These are phyloP conservation scores for Cryptomeria japonica DNA, from an alignment of 75 land plant genomes.

Conservation along the genomic window DNA sequence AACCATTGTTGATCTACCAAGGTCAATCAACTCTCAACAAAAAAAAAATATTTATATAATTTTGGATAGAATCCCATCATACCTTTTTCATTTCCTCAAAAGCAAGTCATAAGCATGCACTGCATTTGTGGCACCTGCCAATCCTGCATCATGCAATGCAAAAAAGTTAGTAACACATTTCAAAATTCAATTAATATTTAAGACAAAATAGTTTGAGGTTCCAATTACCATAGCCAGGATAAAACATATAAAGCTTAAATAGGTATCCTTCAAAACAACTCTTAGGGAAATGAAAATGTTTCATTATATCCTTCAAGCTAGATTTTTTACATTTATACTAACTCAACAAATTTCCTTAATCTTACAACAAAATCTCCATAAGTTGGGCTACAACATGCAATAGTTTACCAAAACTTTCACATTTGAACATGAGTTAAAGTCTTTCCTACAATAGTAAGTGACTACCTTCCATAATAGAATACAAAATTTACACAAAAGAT, in stretches of 20 bases:
- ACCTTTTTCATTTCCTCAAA: slow-evolving; percentile 77
- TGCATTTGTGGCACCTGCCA: slow-evolving; percentile 78
- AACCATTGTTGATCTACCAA: background rate
- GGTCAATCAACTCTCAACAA: background rate
- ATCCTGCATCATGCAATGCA: slow-evolving; percentile 37
- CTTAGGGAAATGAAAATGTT: background rate
- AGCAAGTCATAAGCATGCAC: slow-evolving; percentile 76
- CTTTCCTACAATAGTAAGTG: background rate
- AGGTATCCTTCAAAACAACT: background rate
- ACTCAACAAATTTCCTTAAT: background rate
- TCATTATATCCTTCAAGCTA: background rate
- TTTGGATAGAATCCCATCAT: background rate
- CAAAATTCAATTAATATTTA: background rate
- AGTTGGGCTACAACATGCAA: background rate
- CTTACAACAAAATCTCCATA: background rate
- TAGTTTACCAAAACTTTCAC: background rate
- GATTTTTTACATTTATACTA: background rate
- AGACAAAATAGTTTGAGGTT: background rate
- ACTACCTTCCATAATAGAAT: background rate
- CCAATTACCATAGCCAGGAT: background rate
- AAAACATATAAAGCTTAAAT: background rate
- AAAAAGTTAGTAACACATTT: background rate
- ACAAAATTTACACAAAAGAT: background rate
- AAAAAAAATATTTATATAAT: background rate
- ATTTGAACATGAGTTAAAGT: background rate